A percentile compares a stretch with the other conserved stretches of the same genome.
Conservation (phyloP, 345 rosid genomes). For the Hibiscus syriacus region DNA sequence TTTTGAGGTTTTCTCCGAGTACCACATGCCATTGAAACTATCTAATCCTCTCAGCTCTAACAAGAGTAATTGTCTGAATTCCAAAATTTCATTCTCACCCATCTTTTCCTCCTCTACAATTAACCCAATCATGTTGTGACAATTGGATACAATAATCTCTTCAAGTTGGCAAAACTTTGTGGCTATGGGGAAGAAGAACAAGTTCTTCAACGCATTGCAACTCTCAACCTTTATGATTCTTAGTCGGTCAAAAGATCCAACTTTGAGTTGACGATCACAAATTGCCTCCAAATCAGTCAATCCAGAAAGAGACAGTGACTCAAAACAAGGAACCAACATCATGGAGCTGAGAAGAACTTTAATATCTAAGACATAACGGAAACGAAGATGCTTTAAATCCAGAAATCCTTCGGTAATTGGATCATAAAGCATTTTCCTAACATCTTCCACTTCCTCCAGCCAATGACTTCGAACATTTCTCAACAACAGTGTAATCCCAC, state of each 20-base stretch:
- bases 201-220: background rate
- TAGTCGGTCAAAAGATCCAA: background rate
- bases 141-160: background rate
- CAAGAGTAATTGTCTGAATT: background rate
- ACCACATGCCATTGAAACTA: too few relatives aligned
- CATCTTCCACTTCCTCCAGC: background rate
- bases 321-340: too few relatives aligned
- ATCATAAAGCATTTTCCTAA: background rate
- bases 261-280: too few relatives aligned
- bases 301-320: too few relatives aligned
- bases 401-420: too few relatives aligned
- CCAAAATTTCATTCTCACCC: background rate
- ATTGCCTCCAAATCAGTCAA: too few relatives aligned
- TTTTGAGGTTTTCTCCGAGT: too few relatives aligned
- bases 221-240: background rate
- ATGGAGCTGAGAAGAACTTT: too few relatives aligned
- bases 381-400: too few relatives aligned
- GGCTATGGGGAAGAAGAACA: background rate
- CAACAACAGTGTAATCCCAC: background rate
- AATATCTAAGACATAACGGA: too few relatives aligned
- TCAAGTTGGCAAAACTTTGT: background rate
- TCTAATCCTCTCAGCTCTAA: background rate
- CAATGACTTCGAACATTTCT: background rate
- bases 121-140: background rate
- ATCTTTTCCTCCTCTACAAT: background rate